Percentiles rank a stretch among this genome's conserved stretches.
Conservation (phyloP, 345 rosid genomes). For the Aquilaria yunnanensis region DNA sequence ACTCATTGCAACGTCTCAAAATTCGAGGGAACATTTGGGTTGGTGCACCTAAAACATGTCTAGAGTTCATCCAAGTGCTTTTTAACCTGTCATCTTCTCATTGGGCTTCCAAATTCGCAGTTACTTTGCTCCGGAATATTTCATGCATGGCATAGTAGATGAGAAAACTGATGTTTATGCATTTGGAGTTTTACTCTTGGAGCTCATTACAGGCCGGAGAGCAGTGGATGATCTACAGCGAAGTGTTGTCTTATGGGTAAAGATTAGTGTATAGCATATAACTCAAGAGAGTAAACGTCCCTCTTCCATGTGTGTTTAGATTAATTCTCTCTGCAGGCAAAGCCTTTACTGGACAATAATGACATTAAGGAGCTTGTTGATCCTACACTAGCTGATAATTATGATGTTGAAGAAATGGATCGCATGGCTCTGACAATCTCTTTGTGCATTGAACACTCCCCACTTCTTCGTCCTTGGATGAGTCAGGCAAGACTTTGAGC, state of each 20-base stretch:
- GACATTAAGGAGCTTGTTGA: conserved; percentile 47
- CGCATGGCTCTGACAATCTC: conserved; percentile 65
- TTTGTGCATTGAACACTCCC: conserved; percentile 76
- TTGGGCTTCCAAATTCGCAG: conserved; percentile 27
- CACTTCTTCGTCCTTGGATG: conserved; percentile 82
- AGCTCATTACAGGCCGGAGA: conserved; percentile 73
- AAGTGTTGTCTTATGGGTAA: conserved; percentile 83
- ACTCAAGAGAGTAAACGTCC: neutral
- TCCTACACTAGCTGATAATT: conserved; percentile 50
- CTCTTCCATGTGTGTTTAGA: conserved; percentile 6
- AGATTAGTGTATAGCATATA: neutral
- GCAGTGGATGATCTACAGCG: conserved; percentile 64
- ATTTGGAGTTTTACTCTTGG: conserved; percentile 84
- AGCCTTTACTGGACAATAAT: conserved; percentile 62
- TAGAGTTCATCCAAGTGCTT: neutral
- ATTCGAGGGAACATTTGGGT: conserved; percentile 98
- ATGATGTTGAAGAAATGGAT: conserved; percentile 58
- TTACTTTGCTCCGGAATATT: conserved; percentile 93
- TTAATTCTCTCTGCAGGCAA: conserved; percentile 44
- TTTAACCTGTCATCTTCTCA: conserved; percentile 1
- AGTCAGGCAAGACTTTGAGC: conserved; percentile 49
- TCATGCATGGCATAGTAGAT: conserved; percentile 88
- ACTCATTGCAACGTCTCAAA: conserved; percentile 82
- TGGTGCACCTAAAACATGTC: conserved; percentile 16
- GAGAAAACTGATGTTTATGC: conserved; percentile 94